Conservation (phyloP, 1,284 basidiomycete genomes). For the Ganoderma lingzhi region DNA sequence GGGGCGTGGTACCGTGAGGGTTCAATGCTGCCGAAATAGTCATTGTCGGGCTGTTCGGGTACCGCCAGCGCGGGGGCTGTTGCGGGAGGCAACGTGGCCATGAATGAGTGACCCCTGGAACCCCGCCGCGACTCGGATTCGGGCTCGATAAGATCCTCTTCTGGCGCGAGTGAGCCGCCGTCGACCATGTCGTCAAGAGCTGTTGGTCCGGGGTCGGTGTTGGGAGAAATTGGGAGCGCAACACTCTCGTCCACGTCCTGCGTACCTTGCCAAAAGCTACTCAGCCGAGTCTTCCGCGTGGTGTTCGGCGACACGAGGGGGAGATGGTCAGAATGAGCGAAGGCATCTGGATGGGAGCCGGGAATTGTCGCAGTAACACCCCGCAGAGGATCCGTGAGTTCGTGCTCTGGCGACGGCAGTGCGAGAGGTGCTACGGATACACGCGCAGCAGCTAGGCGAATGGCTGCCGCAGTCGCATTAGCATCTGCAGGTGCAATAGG, state of each 20-base stretch:
- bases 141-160: not conserved
- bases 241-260: constrained; percentile 50
- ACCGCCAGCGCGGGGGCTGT: constrained; percentile 38
- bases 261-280: constrained; percentile 77
- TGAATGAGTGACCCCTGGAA: constrained; percentile 11
- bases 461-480: constrained; percentile 80
- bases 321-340: not conserved
- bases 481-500: constrained; percentile 56
- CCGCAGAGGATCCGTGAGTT: constrained; percentile 86
- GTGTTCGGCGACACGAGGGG: constrained; percentile 54
- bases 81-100: constrained; percentile 34
- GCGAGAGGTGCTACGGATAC: constrained; percentile 82
- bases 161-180: not conserved
- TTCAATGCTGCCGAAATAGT: constrained; percentile 43
- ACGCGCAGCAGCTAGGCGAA: constrained; percentile 82
- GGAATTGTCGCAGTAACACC: constrained; percentile 72
- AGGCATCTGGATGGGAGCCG: constrained; percentile 55
- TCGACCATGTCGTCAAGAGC: not conserved
- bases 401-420: constrained; percentile 87
- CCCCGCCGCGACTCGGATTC: not conserved
- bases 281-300: constrained; percentile 61
- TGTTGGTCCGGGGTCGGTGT: not conserved
- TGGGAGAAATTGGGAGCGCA: not conserved
- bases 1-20: constrained; percentile 11
- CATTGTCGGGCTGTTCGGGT: constrained; percentile 35